phyloP scores from a whole-genome alignment of 2,329 filamentous ascomycete genomes.

The Trichoderma endophyticum region DNA sequence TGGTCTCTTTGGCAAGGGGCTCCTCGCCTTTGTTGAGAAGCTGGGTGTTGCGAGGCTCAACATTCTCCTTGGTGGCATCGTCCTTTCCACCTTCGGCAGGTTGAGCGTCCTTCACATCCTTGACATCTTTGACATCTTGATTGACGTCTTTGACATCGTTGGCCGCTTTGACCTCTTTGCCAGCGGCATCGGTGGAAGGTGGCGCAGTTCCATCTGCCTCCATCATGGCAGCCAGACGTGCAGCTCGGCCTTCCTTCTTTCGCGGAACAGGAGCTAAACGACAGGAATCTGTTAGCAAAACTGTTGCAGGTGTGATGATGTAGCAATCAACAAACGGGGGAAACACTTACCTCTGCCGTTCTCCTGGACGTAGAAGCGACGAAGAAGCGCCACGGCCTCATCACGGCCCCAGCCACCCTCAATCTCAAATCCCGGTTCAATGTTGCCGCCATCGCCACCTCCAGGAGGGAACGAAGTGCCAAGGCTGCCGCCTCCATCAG shows the following conservation, averaged over 20 bases:
- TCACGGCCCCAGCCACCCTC: constrained; percentile 85
- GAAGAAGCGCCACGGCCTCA: constrained; percentile 86
- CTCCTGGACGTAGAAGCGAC: constrained; percentile 96
- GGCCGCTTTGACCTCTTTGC: background rate
- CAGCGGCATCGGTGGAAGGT: background rate
- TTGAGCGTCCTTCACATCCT: background rate
- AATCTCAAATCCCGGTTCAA: constrained; percentile 77
- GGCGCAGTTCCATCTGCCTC: constrained; percentile 37
- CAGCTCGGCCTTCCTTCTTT: constrained; percentile 55
- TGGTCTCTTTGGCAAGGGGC: background rate
- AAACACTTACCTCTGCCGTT: constrained; percentile 74
- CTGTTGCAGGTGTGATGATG: background rate
- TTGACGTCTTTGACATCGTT: background rate
- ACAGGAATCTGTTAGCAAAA: constrained; percentile 21
- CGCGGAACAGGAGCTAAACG: constrained; percentile 47
- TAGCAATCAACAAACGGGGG: background rate
- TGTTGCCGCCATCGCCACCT: constrained; percentile 59
- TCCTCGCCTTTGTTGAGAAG: background rate
- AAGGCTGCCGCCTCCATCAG: constrained; percentile 32
- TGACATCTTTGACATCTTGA: background rate
- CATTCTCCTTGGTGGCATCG: constrained; percentile 8
- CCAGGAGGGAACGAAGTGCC: constrained; percentile 38
- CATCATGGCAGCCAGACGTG: constrained; percentile 51
- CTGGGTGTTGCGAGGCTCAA: background rate
- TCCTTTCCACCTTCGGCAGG: background rate